Evolutionary conservation across 495 filamentous ascomycete species (phyloP).

Genomic region (Aspergillus sclerotiicarbonarius): DNA sequence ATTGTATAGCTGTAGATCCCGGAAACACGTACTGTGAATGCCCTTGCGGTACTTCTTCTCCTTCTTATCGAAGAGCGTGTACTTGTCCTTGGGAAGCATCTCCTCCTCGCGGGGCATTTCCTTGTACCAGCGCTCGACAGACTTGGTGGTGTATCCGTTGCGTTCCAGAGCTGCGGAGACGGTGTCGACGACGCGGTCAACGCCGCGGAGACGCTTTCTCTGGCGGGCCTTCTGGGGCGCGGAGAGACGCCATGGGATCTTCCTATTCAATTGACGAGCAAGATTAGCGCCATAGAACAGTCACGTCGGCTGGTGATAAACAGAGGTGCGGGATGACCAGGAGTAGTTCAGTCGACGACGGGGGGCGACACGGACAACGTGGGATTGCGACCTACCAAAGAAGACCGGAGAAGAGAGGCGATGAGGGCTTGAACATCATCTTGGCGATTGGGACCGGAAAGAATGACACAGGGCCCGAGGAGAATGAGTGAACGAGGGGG

Average conservation of each 20-base stretch:
- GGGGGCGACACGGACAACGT: conserved; percentile 1
- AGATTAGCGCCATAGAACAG: background rate
- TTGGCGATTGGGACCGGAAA: background rate
- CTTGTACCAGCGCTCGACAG: conserved; percentile 81
- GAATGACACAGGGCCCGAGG: background rate
- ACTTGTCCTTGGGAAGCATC: conserved; percentile 96
- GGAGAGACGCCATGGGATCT: conserved; percentile 96
- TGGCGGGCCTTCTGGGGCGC: conserved; percentile 85
- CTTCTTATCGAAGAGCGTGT: conserved; percentile 95
- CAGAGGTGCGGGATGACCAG: background rate
- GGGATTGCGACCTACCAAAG: conserved; percentile 61
- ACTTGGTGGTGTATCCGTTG: conserved; percentile 64
- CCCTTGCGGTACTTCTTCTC: conserved; percentile 94
- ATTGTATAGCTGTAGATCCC: background rate
- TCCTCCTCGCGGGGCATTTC: conserved; percentile 96
- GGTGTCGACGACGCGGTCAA: conserved; percentile 78
- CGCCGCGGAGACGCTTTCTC: conserved; percentile 76
- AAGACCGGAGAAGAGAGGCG: conserved; percentile 73
- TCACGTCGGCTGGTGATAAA: conserved; percentile 13
- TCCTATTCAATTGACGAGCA: conserved; percentile 56
- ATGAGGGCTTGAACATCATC: conserved; percentile 69
- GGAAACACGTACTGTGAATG: conserved; percentile 78
- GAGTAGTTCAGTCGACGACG: background rate
- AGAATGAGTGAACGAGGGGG: background rate
- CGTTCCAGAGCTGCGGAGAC: conserved; percentile 72